phyloP scores from a whole-genome alignment of 228 moss, liverwort and hornwort species.

The Sphagnum fallax region DNA sequence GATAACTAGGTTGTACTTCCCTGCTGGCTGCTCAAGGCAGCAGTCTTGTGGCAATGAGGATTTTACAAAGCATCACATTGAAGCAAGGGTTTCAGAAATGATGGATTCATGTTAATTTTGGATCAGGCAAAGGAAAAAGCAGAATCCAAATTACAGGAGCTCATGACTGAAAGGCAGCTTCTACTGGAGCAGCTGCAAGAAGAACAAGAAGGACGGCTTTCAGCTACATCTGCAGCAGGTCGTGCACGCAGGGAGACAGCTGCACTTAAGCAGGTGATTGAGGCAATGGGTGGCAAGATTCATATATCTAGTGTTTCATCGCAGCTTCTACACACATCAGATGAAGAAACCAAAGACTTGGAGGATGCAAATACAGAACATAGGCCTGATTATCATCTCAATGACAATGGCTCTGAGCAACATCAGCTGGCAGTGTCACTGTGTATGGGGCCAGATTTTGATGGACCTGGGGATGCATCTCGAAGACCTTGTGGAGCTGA shows the following conservation, averaged over 20 bases:
- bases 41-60: too few species aligned
- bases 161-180: slow-evolving; percentile 33
- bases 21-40: too few species aligned
- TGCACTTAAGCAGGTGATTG: slow-evolving; percentile 72
- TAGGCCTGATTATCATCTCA: slow-evolving; percentile 17
- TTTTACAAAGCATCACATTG: too few species aligned
- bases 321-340: slow-evolving; percentile 27
- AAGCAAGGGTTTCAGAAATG: too few species aligned
- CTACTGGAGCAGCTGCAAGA: slow-evolving; percentile 56
- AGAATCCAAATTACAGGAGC: slow-evolving; percentile 54
- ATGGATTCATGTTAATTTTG: too few species aligned
- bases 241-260: slow-evolving; percentile 72
- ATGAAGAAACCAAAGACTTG: slow-evolving; percentile 42
- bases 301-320: slow-evolving; percentile 65
- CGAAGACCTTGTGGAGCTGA: slow-evolving; percentile 67
- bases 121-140: slow-evolving; percentile 74
- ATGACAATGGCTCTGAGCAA: slow-evolving; percentile 22
- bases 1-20: too few species aligned
- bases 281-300: slow-evolving; percentile 93
- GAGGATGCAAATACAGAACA: slow-evolving; percentile 18
- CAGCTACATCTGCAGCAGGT: slow-evolving; percentile 50
- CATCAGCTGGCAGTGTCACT: slow-evolving; percentile 83
- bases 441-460: slow-evolving; percentile 68
- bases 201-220: slow-evolving; percentile 37
- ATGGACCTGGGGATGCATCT: slow-evolving; percentile 45